A percentile compares a stretch with the other conserved stretches of the same genome.
These are phyloP conservation scores for Flammula alnicola DNA, from an alignment of 1,284 basidiomycete genomes.

Conservation along the genomic window DNA sequence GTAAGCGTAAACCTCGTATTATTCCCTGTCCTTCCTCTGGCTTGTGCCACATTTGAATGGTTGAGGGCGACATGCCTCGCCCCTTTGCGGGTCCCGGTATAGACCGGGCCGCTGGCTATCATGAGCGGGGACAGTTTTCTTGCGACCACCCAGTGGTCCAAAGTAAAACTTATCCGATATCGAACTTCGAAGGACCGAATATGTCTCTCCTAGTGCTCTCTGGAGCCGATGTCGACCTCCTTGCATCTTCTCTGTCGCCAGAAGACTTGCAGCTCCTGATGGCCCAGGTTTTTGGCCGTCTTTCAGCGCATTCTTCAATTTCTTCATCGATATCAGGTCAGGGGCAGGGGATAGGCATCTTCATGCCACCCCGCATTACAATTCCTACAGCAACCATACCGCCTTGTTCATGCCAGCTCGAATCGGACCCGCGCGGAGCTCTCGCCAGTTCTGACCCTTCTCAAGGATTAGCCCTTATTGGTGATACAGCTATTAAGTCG, in stretches of 20 bases:
- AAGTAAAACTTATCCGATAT: no score
- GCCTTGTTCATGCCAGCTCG: conserved; percentile 77
- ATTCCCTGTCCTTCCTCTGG: no score
- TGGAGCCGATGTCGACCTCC: conserved; percentile 49
- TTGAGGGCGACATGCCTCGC: no score
- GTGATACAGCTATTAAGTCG: conserved; percentile 25
- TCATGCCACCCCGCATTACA: conserved; percentile 26
- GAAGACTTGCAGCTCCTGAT: conserved; percentile 56
- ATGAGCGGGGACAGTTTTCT: no score
- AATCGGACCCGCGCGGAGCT: conserved; percentile 33
- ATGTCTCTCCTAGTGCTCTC: conserved; percentile 61
- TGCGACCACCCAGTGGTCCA: no score
- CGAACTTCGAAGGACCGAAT: no score
- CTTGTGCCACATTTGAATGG: no score
- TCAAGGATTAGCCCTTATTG: conserved; percentile 15
- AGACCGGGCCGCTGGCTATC: no score
- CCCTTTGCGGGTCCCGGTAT: no score
- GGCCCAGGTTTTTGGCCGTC: conserved; percentile 53
- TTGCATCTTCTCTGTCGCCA: conserved; percentile 46
- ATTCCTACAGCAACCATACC: conserved; percentile 53
- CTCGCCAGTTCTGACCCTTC: conserved; percentile 5
- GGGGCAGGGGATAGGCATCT: conserved; percentile 3
- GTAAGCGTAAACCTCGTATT: no score
- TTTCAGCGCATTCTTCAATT: conserved; percentile 24
- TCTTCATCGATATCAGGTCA: background rate